A percentile compares a stretch with the other conserved stretches of the same genome.
phyloP scores from a whole-genome alignment of 495 filamentous ascomycete genomes.

The Aspergillus wentii region DNA sequence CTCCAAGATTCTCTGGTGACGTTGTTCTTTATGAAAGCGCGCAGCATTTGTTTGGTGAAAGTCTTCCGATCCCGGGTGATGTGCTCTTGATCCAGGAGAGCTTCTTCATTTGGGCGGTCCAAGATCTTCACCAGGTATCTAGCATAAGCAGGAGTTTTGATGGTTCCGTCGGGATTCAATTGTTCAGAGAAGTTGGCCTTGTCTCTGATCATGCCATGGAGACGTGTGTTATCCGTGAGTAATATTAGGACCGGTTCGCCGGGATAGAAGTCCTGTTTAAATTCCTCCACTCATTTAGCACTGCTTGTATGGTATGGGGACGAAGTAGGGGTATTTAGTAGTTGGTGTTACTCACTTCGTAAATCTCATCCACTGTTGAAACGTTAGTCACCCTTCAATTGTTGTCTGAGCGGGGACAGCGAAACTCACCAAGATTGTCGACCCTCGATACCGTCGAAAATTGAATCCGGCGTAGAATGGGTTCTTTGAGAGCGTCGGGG shows the following conservation, averaged over 20 bases:
- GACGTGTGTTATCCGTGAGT: conserved; percentile 62
- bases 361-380: conserved; percentile 58
- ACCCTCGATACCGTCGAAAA: conserved; percentile 88
- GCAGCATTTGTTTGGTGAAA: conserved; percentile 92
- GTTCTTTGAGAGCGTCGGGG: conserved; percentile 85
- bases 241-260: conserved; percentile 79
- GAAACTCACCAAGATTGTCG: conserved; percentile 73
- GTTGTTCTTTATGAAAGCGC: conserved; percentile 92
- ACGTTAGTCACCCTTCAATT: conserved; percentile 18
- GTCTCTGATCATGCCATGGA: conserved; percentile 76
- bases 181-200: conserved; percentile 73
- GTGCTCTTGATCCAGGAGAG: conserved; percentile 72
- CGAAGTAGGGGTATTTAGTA: no score
- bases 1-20: conserved; percentile 88
- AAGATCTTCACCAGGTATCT: conserved; percentile 76
- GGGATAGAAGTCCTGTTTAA: conserved; percentile 89
- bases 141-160: conserved; percentile 61
- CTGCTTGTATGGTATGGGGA: no score
- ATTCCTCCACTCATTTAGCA: conserved; percentile 61
- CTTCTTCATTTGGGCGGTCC: conserved; percentile 65
- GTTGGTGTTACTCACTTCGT: conserved; percentile 44
- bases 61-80: conserved; percentile 84
- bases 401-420: not conserved
- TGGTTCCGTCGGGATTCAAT: conserved; percentile 56
- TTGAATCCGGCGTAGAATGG: conserved; percentile 83